Conservation (phyloP, 495 filamentous ascomycete genomes). For the Gamarada debralockiae region DNA sequence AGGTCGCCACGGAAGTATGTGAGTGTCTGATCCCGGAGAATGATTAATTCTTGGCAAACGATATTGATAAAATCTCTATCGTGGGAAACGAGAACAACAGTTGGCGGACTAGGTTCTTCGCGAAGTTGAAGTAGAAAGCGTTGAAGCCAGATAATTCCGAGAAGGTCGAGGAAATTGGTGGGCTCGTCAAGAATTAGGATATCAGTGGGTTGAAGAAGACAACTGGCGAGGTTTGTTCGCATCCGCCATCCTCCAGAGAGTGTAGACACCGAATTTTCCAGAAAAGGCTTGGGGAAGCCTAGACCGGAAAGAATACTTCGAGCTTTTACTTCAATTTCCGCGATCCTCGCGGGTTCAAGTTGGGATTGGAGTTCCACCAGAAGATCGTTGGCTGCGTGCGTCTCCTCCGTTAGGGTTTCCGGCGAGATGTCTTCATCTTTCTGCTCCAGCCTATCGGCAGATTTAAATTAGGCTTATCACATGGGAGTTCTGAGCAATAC, state of each 20-base stretch:
- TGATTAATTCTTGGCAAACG: constrained; percentile 71
- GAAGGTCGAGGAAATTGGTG: constrained; percentile 79
- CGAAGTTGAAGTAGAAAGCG: constrained; percentile 54
- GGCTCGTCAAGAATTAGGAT: constrained; percentile 84
- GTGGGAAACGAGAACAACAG: constrained; percentile 73
- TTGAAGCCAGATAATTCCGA: constrained; percentile 82
- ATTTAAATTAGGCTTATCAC: background rate
- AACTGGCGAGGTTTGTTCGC: constrained; percentile 62
- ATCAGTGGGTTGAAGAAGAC: constrained; percentile 66
- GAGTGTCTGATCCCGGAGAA: constrained; percentile 63
- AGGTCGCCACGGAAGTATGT: constrained; percentile 70
- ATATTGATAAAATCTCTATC: constrained; percentile 71
- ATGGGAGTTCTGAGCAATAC: constrained; percentile 9
- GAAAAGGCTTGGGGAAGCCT: constrained; percentile 61
- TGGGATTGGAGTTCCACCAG: constrained; percentile 60
- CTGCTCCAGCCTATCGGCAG: constrained; percentile 43
- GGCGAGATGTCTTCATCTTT: constrained; percentile 49
- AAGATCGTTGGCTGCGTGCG: constrained; percentile 56
- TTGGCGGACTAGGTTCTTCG: constrained; percentile 35
- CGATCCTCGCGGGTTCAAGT: constrained; percentile 44
- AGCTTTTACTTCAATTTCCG: constrained; percentile 55
- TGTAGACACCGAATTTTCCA: constrained; percentile 52
- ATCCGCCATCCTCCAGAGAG: constrained; percentile 81
- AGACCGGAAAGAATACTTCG: constrained; percentile 62
- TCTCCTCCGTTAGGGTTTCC: constrained; percentile 53